A percentile compares a stretch with the other conserved stretches of the same genome.
phyloP scores from a whole-genome alignment of 331 rosid genomes.

The Rhamnella rubrinervis region DNA sequence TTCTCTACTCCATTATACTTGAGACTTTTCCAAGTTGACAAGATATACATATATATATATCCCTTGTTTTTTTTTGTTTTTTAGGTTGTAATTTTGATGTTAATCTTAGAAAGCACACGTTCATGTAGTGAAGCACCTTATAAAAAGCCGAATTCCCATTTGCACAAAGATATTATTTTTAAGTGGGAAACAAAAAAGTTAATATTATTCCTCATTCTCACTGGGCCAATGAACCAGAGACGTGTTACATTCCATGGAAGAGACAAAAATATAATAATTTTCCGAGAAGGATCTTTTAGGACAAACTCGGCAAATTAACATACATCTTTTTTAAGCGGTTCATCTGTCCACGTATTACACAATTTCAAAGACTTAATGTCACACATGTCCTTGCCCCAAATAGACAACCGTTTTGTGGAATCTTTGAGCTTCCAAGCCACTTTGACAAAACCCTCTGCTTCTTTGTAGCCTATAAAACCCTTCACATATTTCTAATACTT shows the following conservation, averaged over 20 bases:
- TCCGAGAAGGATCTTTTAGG: conserved; percentile 20
- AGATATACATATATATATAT: not conserved
- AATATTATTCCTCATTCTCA: conserved; percentile 56
- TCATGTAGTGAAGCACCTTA: conserved; percentile 37
- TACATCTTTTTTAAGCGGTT: conserved; percentile 6
- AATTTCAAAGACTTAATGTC: not conserved
- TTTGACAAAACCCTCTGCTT: not conserved
- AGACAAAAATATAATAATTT: not conserved
- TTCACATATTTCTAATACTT: conserved; percentile 23
- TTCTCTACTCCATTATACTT: no score
- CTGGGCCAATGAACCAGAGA: conserved; percentile 36
- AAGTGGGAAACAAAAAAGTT: conserved; percentile 35
- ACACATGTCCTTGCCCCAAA: conserved; percentile 35
- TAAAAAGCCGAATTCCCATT: conserved; percentile 59
- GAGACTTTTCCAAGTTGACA: conserved; percentile 13
- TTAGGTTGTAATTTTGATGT: not conserved
- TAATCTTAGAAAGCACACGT: conserved; percentile 22
- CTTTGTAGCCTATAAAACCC: conserved; percentile 43
- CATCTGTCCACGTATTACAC: conserved; percentile 25
- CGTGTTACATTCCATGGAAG: conserved; percentile 43
- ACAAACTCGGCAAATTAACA: conserved; percentile 21
- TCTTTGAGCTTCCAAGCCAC: conserved; percentile 31
- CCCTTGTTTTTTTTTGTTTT: no score
- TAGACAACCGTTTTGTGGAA: conserved; percentile 25
- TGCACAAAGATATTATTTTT: conserved; percentile 43